Evolutionary conservation across 441 rosid genomes (phyloP).

Genomic region (Corymbia calophylla): DNA sequence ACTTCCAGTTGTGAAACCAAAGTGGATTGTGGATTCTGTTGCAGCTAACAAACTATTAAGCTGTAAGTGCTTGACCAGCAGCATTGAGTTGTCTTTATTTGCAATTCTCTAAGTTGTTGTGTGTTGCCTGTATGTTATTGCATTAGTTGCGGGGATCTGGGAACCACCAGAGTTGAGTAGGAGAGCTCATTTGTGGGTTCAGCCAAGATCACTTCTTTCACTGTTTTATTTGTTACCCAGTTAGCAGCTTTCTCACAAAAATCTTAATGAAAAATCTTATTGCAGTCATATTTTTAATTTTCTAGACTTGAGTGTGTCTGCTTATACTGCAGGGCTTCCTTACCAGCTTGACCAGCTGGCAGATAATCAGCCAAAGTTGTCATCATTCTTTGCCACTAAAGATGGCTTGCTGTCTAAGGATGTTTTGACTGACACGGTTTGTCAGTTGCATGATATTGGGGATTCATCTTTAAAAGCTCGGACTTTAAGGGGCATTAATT

Average conservation of each 20-base stretch:
- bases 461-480: conserved; percentile 33
- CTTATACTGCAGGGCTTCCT: conserved; percentile 61
- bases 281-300: neutral
- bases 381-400: conserved; percentile 57
- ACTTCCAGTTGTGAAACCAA: conserved; percentile 88
- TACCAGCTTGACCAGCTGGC: conserved; percentile 88
- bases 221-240: neutral
- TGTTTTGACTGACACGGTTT: conserved; percentile 11
- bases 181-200: neutral
- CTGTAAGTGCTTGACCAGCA: conserved; percentile 47
- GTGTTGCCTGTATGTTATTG: neutral
- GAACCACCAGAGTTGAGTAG: neutral
- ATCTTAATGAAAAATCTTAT: neutral
- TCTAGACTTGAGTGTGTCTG: neutral
- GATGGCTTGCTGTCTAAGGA: conserved; percentile 19
- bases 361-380: conserved; percentile 78
- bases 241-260: neutral
- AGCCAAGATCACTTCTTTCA: neutral
- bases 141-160: neutral
- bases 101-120: neutral
- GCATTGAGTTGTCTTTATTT: neutral
- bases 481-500: conserved; percentile 21
- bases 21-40: conserved; percentile 80
- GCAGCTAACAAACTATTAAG: conserved; percentile 70
- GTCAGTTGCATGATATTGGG: conserved; percentile 25